These are phyloP conservation scores for Oryza punctata DNA, from an alignment of 176 grass and related monocot species.

Conservation along the genomic window DNA sequence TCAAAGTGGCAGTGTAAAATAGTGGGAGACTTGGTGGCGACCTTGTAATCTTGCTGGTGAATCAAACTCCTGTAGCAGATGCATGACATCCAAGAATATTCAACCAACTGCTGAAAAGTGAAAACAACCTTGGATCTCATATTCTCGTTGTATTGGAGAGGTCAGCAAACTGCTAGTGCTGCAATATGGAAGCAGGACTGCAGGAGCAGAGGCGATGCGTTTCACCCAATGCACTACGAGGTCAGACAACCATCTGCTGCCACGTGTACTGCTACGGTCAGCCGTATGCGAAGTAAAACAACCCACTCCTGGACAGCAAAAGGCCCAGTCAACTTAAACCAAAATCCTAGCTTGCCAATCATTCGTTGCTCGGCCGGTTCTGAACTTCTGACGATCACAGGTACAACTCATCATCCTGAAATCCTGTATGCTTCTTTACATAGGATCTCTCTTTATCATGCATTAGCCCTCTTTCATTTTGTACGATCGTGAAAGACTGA, in stretches of 20 bases:
- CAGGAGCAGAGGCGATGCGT: no score
- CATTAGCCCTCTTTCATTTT: no score
- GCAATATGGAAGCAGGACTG: neutral
- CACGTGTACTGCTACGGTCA: neutral
- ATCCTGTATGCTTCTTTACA: no score
- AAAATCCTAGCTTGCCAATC: no score
- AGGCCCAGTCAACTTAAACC: neutral
- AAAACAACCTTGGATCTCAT: neutral
- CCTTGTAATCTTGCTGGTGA: neutral
- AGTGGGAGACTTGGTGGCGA: conserved; percentile 1
- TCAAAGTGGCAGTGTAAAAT: neutral
- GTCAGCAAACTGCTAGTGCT: neutral
- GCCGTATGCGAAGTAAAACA: conserved; percentile 5
- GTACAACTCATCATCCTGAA: no score
- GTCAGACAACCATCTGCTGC: neutral
- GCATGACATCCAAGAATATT: neutral
- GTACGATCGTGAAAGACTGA: no score
- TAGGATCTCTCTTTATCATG: no score
- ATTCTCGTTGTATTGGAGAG: neutral
- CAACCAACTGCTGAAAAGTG: neutral
- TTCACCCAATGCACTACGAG: no score
- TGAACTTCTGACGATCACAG: neutral
- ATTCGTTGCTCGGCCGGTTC: no score
- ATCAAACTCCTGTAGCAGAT: neutral
- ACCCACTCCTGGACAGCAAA: neutral